Conservation (phyloP, 768 basidiomycete species). For the Boletus pseudopeckii region DNA sequence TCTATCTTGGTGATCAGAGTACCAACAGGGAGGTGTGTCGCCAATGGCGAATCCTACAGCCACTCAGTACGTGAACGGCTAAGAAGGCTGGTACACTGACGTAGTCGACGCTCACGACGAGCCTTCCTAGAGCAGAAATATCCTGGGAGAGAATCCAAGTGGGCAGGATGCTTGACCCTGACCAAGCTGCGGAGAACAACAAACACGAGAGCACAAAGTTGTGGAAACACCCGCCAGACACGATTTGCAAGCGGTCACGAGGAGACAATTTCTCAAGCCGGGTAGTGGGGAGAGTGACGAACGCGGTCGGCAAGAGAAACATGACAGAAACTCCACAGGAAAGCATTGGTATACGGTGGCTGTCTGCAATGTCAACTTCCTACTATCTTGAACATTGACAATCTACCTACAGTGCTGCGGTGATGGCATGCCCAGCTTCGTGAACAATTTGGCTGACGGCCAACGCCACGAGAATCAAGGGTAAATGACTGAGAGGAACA, state of each 20-base stretch:
- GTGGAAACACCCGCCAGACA: constrained; percentile 75
- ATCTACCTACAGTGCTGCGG: constrained; percentile 64
- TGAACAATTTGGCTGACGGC: constrained; percentile 68
- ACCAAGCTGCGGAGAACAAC: constrained; percentile 37
- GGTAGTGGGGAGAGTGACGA: constrained; percentile 56
- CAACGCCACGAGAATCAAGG: constrained; percentile 60
- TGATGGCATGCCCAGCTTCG: constrained; percentile 75
- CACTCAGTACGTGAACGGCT: constrained; percentile 4
- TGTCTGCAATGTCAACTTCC: constrained; percentile 27
- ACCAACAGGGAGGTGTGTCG: constrained; percentile 51
- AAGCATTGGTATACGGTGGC: constrained; percentile 62
- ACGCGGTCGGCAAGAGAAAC: constrained; percentile 67
- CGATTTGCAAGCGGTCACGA: constrained; percentile 53
- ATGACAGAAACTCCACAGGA: constrained; percentile 61
- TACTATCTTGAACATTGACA: not conserved
- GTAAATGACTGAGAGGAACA: constrained; percentile 68
- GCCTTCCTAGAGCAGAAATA: constrained; percentile 46
- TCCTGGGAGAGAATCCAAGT: constrained; percentile 49
- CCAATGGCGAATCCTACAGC: constrained; percentile 57
- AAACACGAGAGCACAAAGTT: constrained; percentile 62
- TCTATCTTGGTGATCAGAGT: constrained; percentile 64
- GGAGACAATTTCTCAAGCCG: constrained; percentile 36
- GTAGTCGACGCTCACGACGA: constrained; percentile 51
- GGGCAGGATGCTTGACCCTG: constrained; percentile 26
- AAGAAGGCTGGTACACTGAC: constrained; percentile 37